phyloP scores from a whole-genome alignment of 164 flowering plant genomes.

The Vitis cinerea region DNA sequence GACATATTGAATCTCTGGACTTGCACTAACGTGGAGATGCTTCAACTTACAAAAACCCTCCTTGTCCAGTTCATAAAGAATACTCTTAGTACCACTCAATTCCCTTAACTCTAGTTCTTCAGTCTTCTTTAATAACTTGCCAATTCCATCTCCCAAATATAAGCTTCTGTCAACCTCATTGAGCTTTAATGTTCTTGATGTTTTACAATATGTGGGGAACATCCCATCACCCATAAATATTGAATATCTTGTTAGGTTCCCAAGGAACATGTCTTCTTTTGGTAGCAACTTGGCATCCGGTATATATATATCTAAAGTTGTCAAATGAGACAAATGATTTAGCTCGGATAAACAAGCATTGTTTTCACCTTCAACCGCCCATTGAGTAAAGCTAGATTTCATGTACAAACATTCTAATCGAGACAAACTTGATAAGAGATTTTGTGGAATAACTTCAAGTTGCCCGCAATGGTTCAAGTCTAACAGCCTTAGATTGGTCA shows the following conservation, averaged over 20 bases:
- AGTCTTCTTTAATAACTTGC: neutral
- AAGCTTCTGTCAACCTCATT: neutral
- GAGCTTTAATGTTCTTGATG: neutral
- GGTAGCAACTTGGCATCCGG: neutral
- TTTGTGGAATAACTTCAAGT: conserved; percentile 12
- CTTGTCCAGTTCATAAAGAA: neutral
- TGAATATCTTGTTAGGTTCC: neutral
- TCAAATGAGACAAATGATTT: neutral
- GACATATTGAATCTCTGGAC: neutral
- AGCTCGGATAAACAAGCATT: conserved; percentile 22
- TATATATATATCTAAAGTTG: neutral
- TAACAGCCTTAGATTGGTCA: conserved; percentile 16
- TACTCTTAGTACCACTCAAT: too few species aligned
- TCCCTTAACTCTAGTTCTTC: neutral
- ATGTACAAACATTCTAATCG: conserved; percentile 23
- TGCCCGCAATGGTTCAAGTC: conserved; percentile 7
- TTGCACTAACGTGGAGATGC: conserved; percentile 1
- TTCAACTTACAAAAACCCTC: conserved; percentile 9
- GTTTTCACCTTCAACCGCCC: conserved; percentile 2
- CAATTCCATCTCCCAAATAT: neutral
- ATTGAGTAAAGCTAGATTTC: neutral
- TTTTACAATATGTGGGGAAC: neutral
- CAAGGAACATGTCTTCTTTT: neutral
- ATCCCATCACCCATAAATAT: neutral
- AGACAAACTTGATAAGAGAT: conserved; percentile 13